These are phyloP conservation scores for Pinus tabuliformis DNA, from an alignment of 75 land plant genomes.

Conservation along the genomic window DNA sequence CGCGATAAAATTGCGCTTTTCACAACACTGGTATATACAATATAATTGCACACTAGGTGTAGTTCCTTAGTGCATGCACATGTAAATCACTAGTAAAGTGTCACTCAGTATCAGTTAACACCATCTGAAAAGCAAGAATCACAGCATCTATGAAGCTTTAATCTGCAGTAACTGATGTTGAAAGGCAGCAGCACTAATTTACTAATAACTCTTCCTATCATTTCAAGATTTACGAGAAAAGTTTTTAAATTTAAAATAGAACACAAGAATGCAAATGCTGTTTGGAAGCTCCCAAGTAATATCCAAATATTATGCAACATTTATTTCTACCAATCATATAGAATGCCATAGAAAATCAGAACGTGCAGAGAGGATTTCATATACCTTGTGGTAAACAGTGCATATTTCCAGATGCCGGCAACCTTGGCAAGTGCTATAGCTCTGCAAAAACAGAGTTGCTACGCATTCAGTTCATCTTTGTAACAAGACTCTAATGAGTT, in stretches of 20 bases:
- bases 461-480: background rate
- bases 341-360: background rate
- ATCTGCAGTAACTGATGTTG: background rate
- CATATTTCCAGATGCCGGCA: slow-evolving; percentile 81
- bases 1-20: too few relatives aligned
- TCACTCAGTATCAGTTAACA: too few relatives aligned
- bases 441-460: slow-evolving; percentile 37
- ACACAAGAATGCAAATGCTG: background rate
- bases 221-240: background rate
- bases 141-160: background rate
- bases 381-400: slow-evolving; percentile 87
- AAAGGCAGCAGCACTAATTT: background rate
- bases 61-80: too few relatives aligned
- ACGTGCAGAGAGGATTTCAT: background rate
- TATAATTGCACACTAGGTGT: too few relatives aligned
- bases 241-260: background rate
- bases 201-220: background rate
- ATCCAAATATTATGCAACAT: background rate
- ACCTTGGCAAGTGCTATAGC: slow-evolving; percentile 53
- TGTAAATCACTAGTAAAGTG: too few relatives aligned
- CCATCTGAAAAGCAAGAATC: too few relatives aligned
- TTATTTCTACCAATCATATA: background rate
- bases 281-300: background rate
- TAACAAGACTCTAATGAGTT: background rate
- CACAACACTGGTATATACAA: too few relatives aligned